Evolutionary conservation across 257 asterid genomes (phyloP).

Genomic region (Nicotiana tabacum): DNA sequence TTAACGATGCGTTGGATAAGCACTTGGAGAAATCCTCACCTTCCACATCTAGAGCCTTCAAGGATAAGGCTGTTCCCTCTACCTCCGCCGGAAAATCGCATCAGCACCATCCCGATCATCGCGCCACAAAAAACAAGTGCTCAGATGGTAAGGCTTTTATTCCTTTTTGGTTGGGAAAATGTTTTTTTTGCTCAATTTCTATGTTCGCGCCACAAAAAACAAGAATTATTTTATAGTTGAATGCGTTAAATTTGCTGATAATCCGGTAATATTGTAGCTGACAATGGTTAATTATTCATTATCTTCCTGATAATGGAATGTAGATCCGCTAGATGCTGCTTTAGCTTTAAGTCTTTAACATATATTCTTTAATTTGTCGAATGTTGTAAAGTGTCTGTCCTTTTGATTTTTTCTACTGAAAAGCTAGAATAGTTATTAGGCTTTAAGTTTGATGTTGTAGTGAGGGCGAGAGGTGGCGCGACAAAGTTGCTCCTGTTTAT

Average conservation of each 20-base stretch:
- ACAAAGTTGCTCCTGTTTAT: not conserved
- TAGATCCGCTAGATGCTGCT: conserved; percentile 2
- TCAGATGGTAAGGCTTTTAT: conserved; percentile 52
- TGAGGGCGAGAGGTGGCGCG: not conserved
- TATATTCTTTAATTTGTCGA: not conserved
- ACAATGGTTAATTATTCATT: not conserved
- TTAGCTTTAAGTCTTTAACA: not conserved
- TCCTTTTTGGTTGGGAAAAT: not conserved
- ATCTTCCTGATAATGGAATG: not conserved
- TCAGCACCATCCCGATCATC: conserved; percentile 44
- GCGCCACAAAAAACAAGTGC: conserved; percentile 56
- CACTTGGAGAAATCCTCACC: conserved; percentile 90
- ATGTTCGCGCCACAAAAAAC: not conserved
- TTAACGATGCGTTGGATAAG: conserved; percentile 88
- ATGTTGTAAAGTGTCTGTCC: not conserved
- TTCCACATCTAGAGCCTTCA: conserved; percentile 63
- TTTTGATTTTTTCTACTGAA: not conserved
- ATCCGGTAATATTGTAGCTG: not conserved
- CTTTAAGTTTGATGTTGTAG: not conserved
- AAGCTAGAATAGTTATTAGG: not conserved
- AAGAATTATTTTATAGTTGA: not conserved
- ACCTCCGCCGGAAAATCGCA: conserved; percentile 47
- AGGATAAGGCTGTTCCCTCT: conserved; percentile 56
- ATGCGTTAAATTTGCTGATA: not conserved
- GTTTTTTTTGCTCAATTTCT: not conserved